These are phyloP conservation scores for Aspergillus texensis DNA, from an alignment of 2,329 filamentous ascomycete genomes.

Conservation along the genomic window DNA sequence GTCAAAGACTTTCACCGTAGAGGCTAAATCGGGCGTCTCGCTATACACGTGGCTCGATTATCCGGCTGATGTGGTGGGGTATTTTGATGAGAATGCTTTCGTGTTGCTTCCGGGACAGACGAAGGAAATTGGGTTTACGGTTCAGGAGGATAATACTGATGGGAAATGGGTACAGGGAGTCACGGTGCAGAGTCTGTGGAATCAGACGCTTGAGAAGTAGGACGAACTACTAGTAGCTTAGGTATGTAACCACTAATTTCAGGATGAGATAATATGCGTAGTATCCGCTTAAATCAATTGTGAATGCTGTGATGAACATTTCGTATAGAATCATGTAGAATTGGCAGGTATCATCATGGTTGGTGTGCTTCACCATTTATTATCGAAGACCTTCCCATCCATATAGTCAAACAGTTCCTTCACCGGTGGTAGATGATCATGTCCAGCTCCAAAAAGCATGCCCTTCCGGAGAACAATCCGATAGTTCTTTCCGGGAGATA, in stretches of 20 bases:
- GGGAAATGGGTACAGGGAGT: constrained; percentile 52
- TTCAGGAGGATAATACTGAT: constrained; percentile 49
- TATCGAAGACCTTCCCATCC: constrained; percentile 51
- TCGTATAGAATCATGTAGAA: not conserved
- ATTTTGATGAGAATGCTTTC: constrained; percentile 59
- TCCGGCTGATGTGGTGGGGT: constrained; percentile 51
- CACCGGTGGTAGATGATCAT: constrained; percentile 50
- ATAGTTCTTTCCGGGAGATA: constrained; percentile 59
- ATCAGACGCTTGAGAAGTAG: constrained; percentile 32
- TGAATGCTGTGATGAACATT: not conserved
- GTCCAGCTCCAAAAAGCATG: constrained; percentile 53
- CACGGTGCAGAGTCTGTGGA: constrained; percentile 57
- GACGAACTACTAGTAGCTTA: not conserved
- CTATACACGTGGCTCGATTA: constrained; percentile 61
- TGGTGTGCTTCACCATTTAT: constrained; percentile 43
- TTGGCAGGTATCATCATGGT: not conserved
- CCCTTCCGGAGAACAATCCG: constrained; percentile 56
- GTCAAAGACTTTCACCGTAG: constrained; percentile 48
- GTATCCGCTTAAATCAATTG: not conserved
- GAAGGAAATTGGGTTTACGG: constrained; percentile 49
- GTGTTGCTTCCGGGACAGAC: constrained; percentile 50
- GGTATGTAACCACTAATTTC: not conserved
- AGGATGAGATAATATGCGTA: not conserved
- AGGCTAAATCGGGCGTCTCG: constrained; percentile 52
- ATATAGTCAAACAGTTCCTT: constrained; percentile 56